A percentile compares a stretch with the other conserved stretches of the same genome.
These are phyloP conservation scores for Sporothrix phasma DNA, from an alignment of 2,329 filamentous ascomycete species.

Conservation along the genomic window DNA sequence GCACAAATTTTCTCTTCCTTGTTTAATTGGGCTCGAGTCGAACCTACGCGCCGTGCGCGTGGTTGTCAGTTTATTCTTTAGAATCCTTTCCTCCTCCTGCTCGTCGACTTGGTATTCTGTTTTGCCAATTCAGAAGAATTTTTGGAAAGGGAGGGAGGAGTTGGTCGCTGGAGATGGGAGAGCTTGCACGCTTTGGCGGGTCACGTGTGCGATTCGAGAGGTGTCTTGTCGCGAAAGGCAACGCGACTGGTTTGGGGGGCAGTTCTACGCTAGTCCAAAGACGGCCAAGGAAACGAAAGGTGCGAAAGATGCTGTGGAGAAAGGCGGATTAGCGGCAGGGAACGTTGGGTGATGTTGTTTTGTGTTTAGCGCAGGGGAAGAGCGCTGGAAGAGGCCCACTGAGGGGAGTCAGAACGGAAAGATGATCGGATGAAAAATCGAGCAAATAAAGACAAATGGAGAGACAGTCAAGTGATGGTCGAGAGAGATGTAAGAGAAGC, in stretches of 20 bases:
- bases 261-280: slow-evolving; percentile 12
- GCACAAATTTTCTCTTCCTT: not conserved
- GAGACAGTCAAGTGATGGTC: not conserved
- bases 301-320: not conserved
- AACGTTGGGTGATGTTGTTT: not conserved
- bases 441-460: not conserved
- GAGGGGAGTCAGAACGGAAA: not conserved
- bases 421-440: not conserved
- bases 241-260: slow-evolving; percentile 3
- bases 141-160: not conserved
- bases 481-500: too few species aligned
- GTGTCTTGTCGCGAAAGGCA: slow-evolving; percentile 5
- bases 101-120: not conserved
- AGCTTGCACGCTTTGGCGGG: not conserved
- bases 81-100: not conserved
- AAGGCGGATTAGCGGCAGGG: slow-evolving; percentile 8
- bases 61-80: not conserved
- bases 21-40: not conserved
- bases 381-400: not conserved
- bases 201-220: not conserved
- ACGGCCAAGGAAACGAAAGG: not conserved
- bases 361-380: not conserved
- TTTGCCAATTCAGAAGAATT: not conserved
- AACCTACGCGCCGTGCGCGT: not conserved
- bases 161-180: not conserved